Conservation (phyloP, 495 filamentous ascomycete genomes). For the Penicillium arizonense region DNA sequence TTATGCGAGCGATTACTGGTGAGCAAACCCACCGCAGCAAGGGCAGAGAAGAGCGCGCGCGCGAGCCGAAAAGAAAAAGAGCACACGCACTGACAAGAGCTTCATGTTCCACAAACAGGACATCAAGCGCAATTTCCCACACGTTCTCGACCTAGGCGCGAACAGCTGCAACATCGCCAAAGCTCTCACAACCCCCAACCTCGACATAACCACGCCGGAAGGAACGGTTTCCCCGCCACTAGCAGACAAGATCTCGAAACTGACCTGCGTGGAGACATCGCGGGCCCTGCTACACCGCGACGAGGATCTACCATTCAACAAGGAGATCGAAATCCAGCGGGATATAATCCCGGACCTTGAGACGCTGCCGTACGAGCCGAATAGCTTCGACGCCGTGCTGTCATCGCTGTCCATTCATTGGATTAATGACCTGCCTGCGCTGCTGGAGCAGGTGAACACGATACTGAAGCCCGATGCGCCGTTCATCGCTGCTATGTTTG, state of each 20-base stretch:
- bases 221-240: slow-evolving; percentile 59
- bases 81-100: slow-evolving; percentile 7
- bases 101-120: slow-evolving; percentile 52
- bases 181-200: slow-evolving; percentile 66
- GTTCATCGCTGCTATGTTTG: slow-evolving; percentile 94
- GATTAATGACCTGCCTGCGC: slow-evolving; percentile 91
- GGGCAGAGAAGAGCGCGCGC: neutral
- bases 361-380: slow-evolving; percentile 70
- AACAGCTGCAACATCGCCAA: slow-evolving; percentile 93
- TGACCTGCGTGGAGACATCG: slow-evolving; percentile 82
- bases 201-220: slow-evolving; percentile 48
- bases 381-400: slow-evolving; percentile 83
- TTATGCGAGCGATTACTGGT: slow-evolving; percentile 87
- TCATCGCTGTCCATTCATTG: slow-evolving; percentile 90
- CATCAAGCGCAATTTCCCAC: slow-evolving; percentile 81
- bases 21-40: slow-evolving; percentile 14
- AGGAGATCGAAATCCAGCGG: slow-evolving; percentile 65
- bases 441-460: slow-evolving; percentile 75
- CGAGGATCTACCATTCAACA: slow-evolving; percentile 71
- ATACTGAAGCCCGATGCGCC: slow-evolving; percentile 88
- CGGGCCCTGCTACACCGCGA: slow-evolving; percentile 79
- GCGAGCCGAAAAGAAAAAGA: neutral
- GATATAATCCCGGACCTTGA: slow-evolving; percentile 68
- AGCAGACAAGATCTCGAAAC: slow-evolving; percentile 60
- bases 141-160: slow-evolving; percentile 90